These are phyloP conservation scores for Colletotrichum sp. DNA, from an alignment of 2,329 filamentous ascomycete species.

Conservation along the genomic window DNA sequence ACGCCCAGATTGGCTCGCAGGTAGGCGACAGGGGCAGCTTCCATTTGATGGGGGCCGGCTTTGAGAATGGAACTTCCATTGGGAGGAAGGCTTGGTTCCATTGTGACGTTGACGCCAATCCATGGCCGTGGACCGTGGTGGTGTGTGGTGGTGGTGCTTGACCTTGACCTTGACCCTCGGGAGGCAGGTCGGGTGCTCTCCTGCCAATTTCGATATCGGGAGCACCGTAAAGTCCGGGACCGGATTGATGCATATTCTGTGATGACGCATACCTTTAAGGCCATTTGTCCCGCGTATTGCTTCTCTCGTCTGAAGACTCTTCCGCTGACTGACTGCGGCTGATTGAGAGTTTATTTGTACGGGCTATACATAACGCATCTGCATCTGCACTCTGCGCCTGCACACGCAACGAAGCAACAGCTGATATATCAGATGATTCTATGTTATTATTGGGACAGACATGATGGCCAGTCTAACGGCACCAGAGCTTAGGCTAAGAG, in stretches of 20 bases:
- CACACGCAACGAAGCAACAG: background rate
- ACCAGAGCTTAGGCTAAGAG: background rate
- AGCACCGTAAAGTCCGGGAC: background rate
- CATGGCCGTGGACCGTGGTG: background rate
- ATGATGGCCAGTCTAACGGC: background rate
- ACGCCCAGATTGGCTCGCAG: background rate
- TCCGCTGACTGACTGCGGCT: background rate
- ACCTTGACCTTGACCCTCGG: background rate
- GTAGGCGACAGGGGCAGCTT: background rate
- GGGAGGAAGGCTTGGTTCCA: background rate
- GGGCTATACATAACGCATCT: too few relatives aligned
- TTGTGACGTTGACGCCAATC: background rate
- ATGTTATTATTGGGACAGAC: background rate
- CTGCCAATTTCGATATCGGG: background rate
- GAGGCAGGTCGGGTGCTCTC: background rate
- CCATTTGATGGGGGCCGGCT: background rate
- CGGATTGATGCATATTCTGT: background rate
- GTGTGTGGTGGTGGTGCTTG: background rate
- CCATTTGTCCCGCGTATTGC: background rate
- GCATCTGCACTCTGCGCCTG: background rate
- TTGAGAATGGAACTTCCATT: background rate
- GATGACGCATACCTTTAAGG: background rate
- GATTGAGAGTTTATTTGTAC: background rate
- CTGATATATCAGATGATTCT: background rate
- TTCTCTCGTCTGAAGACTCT: background rate